phyloP scores from a whole-genome alignment of 441 rosid species.

The Mallotus japonicus region DNA sequence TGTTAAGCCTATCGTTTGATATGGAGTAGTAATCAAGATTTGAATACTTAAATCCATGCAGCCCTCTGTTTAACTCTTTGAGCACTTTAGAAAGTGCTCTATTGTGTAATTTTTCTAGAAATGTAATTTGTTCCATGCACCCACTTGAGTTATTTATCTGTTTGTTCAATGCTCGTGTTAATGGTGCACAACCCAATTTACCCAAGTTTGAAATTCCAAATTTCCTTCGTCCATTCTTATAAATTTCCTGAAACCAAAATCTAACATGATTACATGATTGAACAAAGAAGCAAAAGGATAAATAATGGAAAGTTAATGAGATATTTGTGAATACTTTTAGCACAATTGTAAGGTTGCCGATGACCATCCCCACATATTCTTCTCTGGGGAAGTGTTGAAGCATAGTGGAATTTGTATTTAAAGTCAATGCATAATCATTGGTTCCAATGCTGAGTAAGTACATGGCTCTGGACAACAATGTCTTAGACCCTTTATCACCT shows the following conservation, averaged over 20 bases:
- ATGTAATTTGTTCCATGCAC: not conserved
- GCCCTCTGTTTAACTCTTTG: not conserved
- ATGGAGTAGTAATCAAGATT: constrained; percentile 11
- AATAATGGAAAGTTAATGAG: not conserved
- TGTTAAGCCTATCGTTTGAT: constrained; percentile 1
- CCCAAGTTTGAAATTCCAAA: constrained; percentile 17
- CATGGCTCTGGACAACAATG: constrained; percentile 34
- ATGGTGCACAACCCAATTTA: constrained; percentile 15
- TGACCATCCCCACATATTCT: constrained; percentile 27
- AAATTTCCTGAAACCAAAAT: constrained; percentile 18
- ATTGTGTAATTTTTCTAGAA: constrained; percentile 20
- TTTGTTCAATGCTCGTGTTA: not conserved
- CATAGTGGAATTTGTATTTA: constrained; percentile 21
- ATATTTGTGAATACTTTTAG: constrained; percentile 12
- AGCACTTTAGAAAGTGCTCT: constrained; percentile 15
- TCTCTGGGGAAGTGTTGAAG: constrained; percentile 25
- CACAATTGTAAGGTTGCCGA: constrained; percentile 20
- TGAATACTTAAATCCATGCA: constrained; percentile 27
- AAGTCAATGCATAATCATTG: constrained; percentile 36
- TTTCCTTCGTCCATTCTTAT: constrained; percentile 25
- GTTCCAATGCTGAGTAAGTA: constrained; percentile 40
- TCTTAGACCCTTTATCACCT: constrained; percentile 33
- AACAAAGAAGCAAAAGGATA: not conserved
- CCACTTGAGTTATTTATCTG: not conserved
- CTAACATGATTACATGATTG: not conserved